phyloP scores from a whole-genome alignment of 2,329 filamentous ascomycete genomes.

The Fusarium duplospermum region DNA sequence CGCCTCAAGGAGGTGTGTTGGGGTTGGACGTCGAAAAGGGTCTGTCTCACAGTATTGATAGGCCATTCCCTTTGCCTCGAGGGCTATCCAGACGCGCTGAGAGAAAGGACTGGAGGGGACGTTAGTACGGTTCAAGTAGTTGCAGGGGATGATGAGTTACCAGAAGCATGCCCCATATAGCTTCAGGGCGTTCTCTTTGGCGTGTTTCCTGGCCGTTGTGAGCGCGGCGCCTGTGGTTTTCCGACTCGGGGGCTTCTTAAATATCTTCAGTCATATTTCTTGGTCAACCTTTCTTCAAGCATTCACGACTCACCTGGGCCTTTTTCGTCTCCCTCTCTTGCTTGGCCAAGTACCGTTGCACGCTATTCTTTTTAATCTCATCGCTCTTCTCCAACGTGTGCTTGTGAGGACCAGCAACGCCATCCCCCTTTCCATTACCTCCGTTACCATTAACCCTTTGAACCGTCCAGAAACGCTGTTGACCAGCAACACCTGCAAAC shows the following conservation, averaged over 20 bases:
- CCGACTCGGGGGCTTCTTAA: slow-evolving; percentile 76
- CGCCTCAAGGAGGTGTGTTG: slow-evolving; percentile 72
- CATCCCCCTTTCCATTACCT: slow-evolving; percentile 77
- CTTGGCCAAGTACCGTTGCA: slow-evolving; percentile 73
- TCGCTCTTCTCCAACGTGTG: slow-evolving; percentile 80
- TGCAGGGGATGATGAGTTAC: slow-evolving; percentile 54
- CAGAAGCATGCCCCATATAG: slow-evolving; percentile 88
- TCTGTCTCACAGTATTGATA: slow-evolving; percentile 92
- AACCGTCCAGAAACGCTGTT: slow-evolving; percentile 75
- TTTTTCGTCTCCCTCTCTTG: slow-evolving; percentile 75
- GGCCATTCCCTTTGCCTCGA: slow-evolving; percentile 80
- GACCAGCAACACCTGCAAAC: slow-evolving; percentile 50
- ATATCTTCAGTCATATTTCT: background rate
- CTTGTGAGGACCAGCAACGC: slow-evolving; percentile 77
- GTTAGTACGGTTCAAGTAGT: background rate
- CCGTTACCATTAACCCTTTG: slow-evolving; percentile 83
- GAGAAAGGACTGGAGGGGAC: slow-evolving; percentile 74
- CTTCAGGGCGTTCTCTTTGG: slow-evolving; percentile 77
- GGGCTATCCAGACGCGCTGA: slow-evolving; percentile 88
- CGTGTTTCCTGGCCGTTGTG: slow-evolving; percentile 75
- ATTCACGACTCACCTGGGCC: slow-evolving; percentile 35
- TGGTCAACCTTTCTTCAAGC: no score
- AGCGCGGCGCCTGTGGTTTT: slow-evolving; percentile 79
- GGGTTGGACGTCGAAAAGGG: slow-evolving; percentile 75
- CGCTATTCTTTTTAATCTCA: slow-evolving; percentile 83